These are phyloP conservation scores for Tolypocladium album DNA, from an alignment of 2,329 filamentous ascomycete species.

Conservation along the genomic window DNA sequence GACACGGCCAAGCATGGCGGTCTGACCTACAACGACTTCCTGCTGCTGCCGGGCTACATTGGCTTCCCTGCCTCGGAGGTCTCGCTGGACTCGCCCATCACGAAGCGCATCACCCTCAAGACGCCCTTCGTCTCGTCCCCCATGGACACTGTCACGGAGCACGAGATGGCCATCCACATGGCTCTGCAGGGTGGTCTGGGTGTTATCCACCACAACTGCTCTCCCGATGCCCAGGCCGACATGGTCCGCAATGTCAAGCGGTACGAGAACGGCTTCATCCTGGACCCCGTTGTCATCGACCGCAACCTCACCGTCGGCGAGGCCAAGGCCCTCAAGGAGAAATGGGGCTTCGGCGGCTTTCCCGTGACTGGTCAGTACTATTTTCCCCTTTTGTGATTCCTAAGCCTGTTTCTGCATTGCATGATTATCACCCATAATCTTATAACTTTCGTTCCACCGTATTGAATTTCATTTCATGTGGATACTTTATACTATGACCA, in stretches of 20 bases:
- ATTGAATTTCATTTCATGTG: constrained; percentile 76
- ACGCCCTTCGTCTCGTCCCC: constrained; percentile 94
- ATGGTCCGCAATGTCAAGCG: constrained; percentile 99
- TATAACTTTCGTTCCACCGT: constrained; percentile 99
- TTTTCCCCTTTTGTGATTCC: constrained; percentile 5
- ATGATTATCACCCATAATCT: constrained; percentile 72
- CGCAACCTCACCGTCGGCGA: constrained; percentile 82
- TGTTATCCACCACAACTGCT: constrained; percentile 99
- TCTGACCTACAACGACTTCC: constrained; percentile 97
- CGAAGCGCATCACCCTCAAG: constrained; percentile 92
- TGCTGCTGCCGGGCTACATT: constrained; percentile 93
- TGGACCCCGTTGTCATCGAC: constrained; percentile 86
- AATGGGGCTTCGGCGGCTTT: constrained; percentile 98
- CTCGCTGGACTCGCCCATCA: constrained; percentile 79
- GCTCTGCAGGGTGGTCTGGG: constrained; percentile 78
- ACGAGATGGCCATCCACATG: constrained; percentile 99
- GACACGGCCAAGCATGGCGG: constrained; percentile 88
- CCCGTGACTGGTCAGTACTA: constrained; percentile 83
- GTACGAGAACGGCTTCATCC: constrained; percentile 98
- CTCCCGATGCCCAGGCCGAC: constrained; percentile 90
- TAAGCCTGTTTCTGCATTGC: constrained; percentile 19
- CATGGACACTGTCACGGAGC: constrained; percentile 99
- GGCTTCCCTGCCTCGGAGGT: constrained; percentile 92
- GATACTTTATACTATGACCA: constrained; percentile 38
- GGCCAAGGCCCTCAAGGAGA: constrained; percentile 86